Base-by-base conservation (phyloP, 108 stramenopile genomes). In the Cyclotella baltica region DNA sequence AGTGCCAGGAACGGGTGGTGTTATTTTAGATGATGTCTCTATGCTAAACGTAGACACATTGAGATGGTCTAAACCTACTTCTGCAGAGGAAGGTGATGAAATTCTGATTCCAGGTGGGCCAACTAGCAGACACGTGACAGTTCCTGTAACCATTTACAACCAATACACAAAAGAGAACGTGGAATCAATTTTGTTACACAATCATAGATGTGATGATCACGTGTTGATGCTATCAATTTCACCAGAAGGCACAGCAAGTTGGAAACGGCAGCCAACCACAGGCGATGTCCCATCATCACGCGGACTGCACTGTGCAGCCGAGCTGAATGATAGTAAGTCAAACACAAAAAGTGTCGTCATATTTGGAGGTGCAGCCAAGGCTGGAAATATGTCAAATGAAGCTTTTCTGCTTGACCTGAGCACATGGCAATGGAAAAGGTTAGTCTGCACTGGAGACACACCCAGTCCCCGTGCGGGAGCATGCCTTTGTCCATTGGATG, bases 281-380 rank as follows among this genome's bases (percentile, higher is more conserved):
- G 92, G 89, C 0, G 46, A 75, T 11, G 46, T 68, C 33, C 92
- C 92, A 0, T 77, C 83, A 31, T 74, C 83, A 16, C 86, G 88
- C 13, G 92, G 92, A 11, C 69, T 93, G 58, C 92, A 93, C 73
- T 76, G 84, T 18, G 87, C 81, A 18, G 62, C 77, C 36, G n/a
- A 58, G 28, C 35, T 89, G 18, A 51, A 52, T 50, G 28, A 73
- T 11, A 55, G 48, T 16, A 31, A 34, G 19, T 31, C 61, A 1
- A 58, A 36, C 18, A 28, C 72, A 11, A 73, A 51, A 58, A 18
- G 61, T 23, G 27, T 90, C 16, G 78, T 86, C 0, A 30, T 86
- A 4, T 90, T 90, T 75, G 92, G 88, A 22, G 92, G 92, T 25
- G 92, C 92, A 23, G 87, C 86, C 2, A 83, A 93, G 62, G 80